These are phyloP conservation scores for Sparassis latifolia DNA, from an alignment of 1,284 basidiomycete genomes.

Conservation along the genomic window DNA sequence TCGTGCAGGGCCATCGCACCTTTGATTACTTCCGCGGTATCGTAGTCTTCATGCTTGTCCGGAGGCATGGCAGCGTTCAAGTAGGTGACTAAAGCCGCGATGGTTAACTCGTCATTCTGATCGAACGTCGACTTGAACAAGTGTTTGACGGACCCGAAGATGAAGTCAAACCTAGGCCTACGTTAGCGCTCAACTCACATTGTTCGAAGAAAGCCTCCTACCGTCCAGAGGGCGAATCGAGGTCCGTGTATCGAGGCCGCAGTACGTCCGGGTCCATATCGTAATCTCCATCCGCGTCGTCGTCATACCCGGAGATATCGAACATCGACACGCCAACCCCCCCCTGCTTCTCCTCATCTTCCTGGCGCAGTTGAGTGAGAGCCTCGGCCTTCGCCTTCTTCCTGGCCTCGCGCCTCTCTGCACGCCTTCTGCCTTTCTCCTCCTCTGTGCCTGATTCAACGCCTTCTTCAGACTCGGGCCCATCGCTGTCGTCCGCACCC, in stretches of 20 bases:
- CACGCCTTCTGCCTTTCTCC: conserved; percentile 12
- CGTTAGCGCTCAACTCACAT: not conserved
- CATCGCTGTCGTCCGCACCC: conserved; percentile 12
- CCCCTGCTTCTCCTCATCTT: conserved; percentile 11
- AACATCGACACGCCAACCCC: conserved; percentile 9
- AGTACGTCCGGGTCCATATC: conserved; percentile 14
- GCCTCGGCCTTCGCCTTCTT: conserved; percentile 14
- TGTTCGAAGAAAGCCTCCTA: conserved; percentile 27
- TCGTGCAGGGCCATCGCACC: conserved; percentile 49
- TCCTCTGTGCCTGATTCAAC: conserved; percentile 17
- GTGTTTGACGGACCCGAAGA: conserved; percentile 49
- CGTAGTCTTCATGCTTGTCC: conserved; percentile 75
- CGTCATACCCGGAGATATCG: conserved; percentile 17
- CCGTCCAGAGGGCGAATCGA: conserved; percentile 52
- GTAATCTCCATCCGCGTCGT: conserved; percentile 20
- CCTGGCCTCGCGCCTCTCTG: conserved; percentile 12
- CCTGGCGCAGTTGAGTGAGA: conserved; percentile 14
- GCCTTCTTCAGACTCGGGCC: conserved; percentile 22
- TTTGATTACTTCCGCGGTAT: conserved; percentile 61
- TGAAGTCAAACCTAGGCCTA: conserved; percentile 45
- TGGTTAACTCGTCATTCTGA: conserved; percentile 54
- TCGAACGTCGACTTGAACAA: conserved; percentile 63
- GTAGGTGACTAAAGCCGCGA: conserved; percentile 59
- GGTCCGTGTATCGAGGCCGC: conserved; percentile 37
- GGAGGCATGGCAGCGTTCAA: conserved; percentile 67